Evolutionary conservation across 805 yeast genomes (phyloP).

Genomic region (Cyberlindnera petersonii): DNA sequence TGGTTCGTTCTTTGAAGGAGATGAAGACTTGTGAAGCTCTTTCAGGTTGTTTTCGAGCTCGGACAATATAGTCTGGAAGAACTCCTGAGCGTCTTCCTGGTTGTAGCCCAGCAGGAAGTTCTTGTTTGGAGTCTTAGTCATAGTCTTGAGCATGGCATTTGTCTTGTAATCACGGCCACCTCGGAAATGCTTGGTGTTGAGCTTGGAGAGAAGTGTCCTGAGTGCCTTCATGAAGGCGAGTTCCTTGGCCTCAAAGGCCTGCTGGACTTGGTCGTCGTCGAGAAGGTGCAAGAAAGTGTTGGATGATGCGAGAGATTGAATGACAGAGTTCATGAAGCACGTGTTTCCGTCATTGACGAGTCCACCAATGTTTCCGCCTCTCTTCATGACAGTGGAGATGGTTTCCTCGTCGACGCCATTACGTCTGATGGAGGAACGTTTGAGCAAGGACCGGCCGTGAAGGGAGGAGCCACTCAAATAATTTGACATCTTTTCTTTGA

Average conservation of each 20-base stretch:
- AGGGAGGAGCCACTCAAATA: slow-evolving; percentile 2
- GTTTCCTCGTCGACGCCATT: slow-evolving; percentile 14
- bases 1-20: slow-evolving; percentile 24
- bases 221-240: slow-evolving; percentile 52
- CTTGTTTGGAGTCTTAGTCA: slow-evolving; percentile 76
- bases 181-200: slow-evolving; percentile 53
- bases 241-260: slow-evolving; percentile 18
- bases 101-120: slow-evolving; percentile 78
- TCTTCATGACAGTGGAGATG: slow-evolving; percentile 38
- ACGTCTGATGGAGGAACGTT: not conserved
- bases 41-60: slow-evolving; percentile 58
- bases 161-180: slow-evolving; percentile 59
- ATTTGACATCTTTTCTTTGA: slow-evolving; percentile 7
- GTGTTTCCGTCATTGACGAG: slow-evolving; percentile 88
- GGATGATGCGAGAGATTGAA: slow-evolving; percentile 79
- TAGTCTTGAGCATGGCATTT: slow-evolving; percentile 52
- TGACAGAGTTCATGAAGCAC: slow-evolving; percentile 89
- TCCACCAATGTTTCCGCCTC: slow-evolving; percentile 82
- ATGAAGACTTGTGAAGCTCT: slow-evolving; percentile 24
- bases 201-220: slow-evolving; percentile 45
- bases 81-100: slow-evolving; percentile 97
- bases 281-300: slow-evolving; percentile 54
- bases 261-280: slow-evolving; percentile 33
- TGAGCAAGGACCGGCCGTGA: not conserved
- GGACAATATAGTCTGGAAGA: slow-evolving; percentile 74